Conservation (phyloP, 768 basidiomycete species). For the Pleurotus sapidus region DNA sequence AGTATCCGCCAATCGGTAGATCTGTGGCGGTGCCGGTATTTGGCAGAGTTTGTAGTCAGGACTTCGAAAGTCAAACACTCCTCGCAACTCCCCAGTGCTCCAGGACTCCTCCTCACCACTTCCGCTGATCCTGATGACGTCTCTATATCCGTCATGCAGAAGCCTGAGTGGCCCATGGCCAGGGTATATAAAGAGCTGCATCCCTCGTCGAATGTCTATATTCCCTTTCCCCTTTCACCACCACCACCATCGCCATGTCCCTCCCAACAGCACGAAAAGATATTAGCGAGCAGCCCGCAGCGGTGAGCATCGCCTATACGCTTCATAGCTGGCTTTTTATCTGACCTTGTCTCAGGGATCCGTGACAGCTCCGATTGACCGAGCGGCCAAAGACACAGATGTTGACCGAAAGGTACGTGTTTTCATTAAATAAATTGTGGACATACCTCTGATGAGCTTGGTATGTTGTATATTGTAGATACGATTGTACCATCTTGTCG, state of each 20-base stretch:
- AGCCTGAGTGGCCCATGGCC: neutral
- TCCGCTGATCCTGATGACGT: too few relatives aligned
- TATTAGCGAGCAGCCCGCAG: constrained; percentile 51
- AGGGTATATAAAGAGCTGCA: neutral
- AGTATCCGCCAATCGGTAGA: too few relatives aligned
- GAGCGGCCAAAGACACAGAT: constrained; percentile 59
- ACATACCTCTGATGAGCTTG: neutral
- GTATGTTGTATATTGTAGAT: constrained; percentile 34
- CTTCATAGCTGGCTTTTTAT: neutral
- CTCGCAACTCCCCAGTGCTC: too few relatives aligned
- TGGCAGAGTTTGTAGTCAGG: too few relatives aligned
- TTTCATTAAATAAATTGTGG: too few relatives aligned
- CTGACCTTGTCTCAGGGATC: constrained; percentile 26
- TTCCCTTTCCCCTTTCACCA: neutral
- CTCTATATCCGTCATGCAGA: too few relatives aligned
- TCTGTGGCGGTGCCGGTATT: too few relatives aligned
- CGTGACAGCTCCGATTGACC: constrained; percentile 66
- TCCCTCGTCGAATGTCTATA: neutral
- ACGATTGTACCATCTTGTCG: constrained; percentile 73
- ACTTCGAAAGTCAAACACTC: too few relatives aligned
- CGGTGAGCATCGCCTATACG: constrained; percentile 1
- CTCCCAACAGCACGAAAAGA: constrained; percentile 61
- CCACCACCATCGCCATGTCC: constrained; percentile 44
- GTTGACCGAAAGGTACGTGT: constrained; percentile 69
- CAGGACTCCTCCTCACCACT: too few relatives aligned